Percentiles rank a stretch among this genome's conserved stretches.
Conservation (phyloP, 2,329 filamentous ascomycete genomes). For the Elsinoe necatrix region DNA sequence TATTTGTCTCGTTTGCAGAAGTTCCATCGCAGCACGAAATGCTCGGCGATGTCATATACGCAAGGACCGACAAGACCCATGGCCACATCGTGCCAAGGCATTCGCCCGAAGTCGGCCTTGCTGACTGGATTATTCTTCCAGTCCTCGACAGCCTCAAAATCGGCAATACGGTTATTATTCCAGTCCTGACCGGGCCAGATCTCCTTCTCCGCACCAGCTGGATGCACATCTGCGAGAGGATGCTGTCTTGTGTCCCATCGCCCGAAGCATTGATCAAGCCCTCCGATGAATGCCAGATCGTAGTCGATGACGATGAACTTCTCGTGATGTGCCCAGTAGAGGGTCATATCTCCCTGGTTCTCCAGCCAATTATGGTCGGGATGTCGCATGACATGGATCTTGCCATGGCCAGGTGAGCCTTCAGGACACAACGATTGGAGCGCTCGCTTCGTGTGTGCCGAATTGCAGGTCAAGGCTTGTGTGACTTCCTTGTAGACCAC, state of each 20-base stretch:
- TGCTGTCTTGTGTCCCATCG: slow-evolving; percentile 88
- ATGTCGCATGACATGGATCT: slow-evolving; percentile 82
- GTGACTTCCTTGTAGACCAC: slow-evolving; percentile 79
- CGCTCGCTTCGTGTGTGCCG: slow-evolving; percentile 82
- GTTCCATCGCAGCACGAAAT: slow-evolving; percentile 93
- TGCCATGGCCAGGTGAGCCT: slow-evolving; percentile 72
- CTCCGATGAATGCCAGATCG: slow-evolving; percentile 81
- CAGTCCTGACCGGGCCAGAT: slow-evolving; percentile 95
- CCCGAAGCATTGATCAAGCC: slow-evolving; percentile 90
- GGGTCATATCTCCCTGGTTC: slow-evolving; percentile 90
- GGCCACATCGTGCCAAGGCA: slow-evolving; percentile 96
- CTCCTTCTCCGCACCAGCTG: slow-evolving; percentile 70
- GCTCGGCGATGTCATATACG: slow-evolving; percentile 89
- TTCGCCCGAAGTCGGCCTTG: slow-evolving; percentile 84
- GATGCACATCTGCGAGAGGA: slow-evolving; percentile 77
- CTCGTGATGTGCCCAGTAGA: slow-evolving; percentile 97
- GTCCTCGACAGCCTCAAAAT: slow-evolving; percentile 82
- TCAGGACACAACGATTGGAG: slow-evolving; percentile 71
- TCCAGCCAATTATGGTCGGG: slow-evolving; percentile 93
- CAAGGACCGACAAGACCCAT: slow-evolving; percentile 87
- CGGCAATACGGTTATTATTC: slow-evolving; percentile 95
- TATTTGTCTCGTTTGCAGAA: slow-evolving; percentile 97
- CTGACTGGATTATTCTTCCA: slow-evolving; percentile 91
- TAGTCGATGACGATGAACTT: slow-evolving; percentile 97
- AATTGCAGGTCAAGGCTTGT: slow-evolving; percentile 72